Evolutionary conservation across 2,329 filamentous ascomycete genomes (phyloP), one percentile per base, ranked within the genome.

Genomic region (Chrysoporthe puriensis): DNA sequence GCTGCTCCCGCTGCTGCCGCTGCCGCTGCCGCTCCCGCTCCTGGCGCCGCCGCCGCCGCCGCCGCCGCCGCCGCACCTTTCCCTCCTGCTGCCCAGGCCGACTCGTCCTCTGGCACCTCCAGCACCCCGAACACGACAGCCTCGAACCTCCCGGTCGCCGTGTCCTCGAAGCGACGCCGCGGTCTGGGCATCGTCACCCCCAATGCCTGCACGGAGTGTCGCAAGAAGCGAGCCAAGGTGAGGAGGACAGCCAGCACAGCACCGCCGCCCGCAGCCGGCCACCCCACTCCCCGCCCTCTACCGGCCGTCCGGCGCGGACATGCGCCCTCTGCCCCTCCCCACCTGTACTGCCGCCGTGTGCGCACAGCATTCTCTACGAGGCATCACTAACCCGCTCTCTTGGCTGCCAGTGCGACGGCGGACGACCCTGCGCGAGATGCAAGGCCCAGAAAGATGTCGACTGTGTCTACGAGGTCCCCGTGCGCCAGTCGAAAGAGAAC

Each of bases 401-500:
- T 40, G 46, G 52, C 50, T 61, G 66, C 44, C 69, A 88, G 86
- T 90, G 88, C 73, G 87, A 90, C 72, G 88, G 88, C 7, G 79
- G 84, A 61, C 81, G 74, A 42, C 87, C 86, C 3, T 88, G 86
- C 71, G 80, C 81, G 44, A 80, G 88, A 69, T 90, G 88, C 76
- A 82, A 79, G 67, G 71, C 77, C 0, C 86, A 89, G 70, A 84
- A 83, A 64, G 83, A 85, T 43, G 77, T 83, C 50, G 83, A 88
- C 34, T 90, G 88, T 69, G 74, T 88, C 34, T 90, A 90, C 77
- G 86, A 90, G 71, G 74, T 88, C 8, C 88, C 87, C 0, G 83
- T 90, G 5, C 86, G 88, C 57, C 87, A 89, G 71, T 89, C 87
- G 13, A 90, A 90, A 70, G 87, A 89, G 69, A 83, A 84, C 63